phyloP scores from a whole-genome alignment of 148 eudicot species.

The Rhododendron henanense region DNA sequence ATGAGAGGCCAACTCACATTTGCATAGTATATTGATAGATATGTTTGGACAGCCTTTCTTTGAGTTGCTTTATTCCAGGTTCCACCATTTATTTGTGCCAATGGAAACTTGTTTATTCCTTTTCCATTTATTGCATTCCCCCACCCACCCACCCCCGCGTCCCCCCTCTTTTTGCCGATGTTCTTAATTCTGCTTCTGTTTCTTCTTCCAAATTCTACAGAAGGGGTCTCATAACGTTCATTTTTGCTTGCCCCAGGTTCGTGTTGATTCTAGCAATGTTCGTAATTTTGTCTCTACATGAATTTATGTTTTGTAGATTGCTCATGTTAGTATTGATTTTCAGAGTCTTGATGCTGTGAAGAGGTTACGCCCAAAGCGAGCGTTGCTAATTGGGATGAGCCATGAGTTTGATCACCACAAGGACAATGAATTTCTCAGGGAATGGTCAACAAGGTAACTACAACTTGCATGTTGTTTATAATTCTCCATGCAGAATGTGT shows the following conservation, averaged over 20 bases:
- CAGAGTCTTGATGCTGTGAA: constrained; percentile 93
- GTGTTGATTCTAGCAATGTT: constrained; percentile 2
- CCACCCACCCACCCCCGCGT: too few relatives aligned
- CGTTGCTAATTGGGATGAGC: constrained; percentile 78
- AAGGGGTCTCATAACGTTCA: constrained; percentile 60
- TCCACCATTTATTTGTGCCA: not conserved
- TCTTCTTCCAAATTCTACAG: constrained; percentile 43
- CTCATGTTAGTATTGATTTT: constrained; percentile 1
- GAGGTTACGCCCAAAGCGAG: constrained; percentile 76
- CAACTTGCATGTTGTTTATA: constrained; percentile 5
- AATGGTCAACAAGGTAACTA: constrained; percentile 78
- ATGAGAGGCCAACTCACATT: too few relatives aligned
- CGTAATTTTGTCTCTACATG: not conserved
- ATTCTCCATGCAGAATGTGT: not conserved
- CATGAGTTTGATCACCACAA: constrained; percentile 86
- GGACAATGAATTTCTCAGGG: constrained; percentile 65
- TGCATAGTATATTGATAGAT: too few relatives aligned
- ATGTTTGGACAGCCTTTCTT: not conserved
- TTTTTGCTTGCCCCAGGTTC: constrained; percentile 80
- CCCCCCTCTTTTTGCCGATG: not conserved
- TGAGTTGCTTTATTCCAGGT: not conserved
- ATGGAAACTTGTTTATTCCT: not conserved
- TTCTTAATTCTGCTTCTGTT: not conserved
- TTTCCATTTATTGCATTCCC: not conserved
- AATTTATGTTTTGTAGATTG: not conserved